Percentiles rank a stretch among this genome's conserved stretches.
Evolutionary conservation across 768 basidiomycete species (phyloP).

Genomic region (Leccinellum albellum): DNA sequence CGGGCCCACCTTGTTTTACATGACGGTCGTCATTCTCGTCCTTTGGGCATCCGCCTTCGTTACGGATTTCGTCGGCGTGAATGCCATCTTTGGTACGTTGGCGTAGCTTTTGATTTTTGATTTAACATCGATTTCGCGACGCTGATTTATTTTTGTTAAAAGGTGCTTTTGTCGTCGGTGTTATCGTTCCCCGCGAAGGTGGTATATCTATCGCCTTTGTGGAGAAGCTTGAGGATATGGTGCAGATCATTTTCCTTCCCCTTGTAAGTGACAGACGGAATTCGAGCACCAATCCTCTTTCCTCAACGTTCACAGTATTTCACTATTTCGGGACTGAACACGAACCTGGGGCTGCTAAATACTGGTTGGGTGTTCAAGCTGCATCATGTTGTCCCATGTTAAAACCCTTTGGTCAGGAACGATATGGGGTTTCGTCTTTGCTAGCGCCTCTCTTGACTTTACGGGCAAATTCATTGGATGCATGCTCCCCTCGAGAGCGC

Average conservation of each 20-base stretch:
- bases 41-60: constrained; percentile 89
- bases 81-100: constrained; percentile 78
- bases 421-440: constrained; percentile 86
- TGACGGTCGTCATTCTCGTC: constrained; percentile 78
- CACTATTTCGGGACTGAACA: constrained; percentile 88
- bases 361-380: constrained; percentile 43
- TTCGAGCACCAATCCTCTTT: not conserved
- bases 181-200: constrained; percentile 84
- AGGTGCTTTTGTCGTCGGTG: constrained; percentile 81
- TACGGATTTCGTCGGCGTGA: constrained; percentile 92
- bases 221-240: constrained; percentile 94
- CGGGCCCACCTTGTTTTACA: constrained; percentile 83
- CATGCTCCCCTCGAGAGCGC: constrained; percentile 57
- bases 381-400: not conserved
- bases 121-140: not conserved
- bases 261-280: constrained; percentile 47
- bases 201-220: constrained; percentile 81
- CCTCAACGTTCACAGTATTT: constrained; percentile 64
- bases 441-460: constrained; percentile 76
- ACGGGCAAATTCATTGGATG: constrained; percentile 88
- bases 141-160: not conserved
- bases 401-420: constrained; percentile 41
- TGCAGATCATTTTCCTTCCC: constrained; percentile 84
- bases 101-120: not conserved
- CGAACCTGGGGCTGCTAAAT: constrained; percentile 81